Base-by-base conservation (phyloP, 257 asterid species). In the Jasminum sambac region DNA sequence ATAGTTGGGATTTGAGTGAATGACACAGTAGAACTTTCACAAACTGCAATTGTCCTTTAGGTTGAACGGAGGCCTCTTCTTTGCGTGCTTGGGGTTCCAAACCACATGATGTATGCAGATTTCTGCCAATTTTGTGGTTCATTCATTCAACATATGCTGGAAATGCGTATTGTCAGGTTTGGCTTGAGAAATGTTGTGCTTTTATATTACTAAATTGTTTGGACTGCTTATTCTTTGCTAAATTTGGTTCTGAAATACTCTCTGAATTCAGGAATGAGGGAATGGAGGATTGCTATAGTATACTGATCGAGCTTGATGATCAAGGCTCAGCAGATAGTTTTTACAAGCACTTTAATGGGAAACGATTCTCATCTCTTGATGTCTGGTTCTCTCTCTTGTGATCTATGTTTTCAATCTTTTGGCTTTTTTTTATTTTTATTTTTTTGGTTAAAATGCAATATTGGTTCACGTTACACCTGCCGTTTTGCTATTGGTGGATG, bases 71-170 rank as follows among this genome's bases (percentile, higher is more conserved):
- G 84, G 71, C 97, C 98, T 64, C 99, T 91, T 55, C 74, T 91
- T 67, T 91, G 96, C 71, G 98, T 95, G 66, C 90, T 88, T 23
- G 91, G 94, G 37, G 97, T 95, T 69, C 98, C 99, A 42, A 91
- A 91, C 84, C 96, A 91, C 88, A 89, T 92, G 92, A 91, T 95
- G 2, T 91, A 95, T 77, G 92, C 98, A 13, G 99, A 95, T 73
- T 91, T 95, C 72, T 95, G 98, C 77, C 92, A 87, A 81, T 95
- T 91, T 77, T 89, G 97, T 75, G 95, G 96, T 70, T 90, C 99
- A 3, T 95, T 88, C 84, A 86, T 95, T 44, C 94, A 87, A 63
- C 85, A 84, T 74, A 86, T 95, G 81, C 76, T 83, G 84, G 98
- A 95, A 84, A 91, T 95, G 97, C 82, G 98, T 70, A 82, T 88